Evolutionary conservation across 768 basidiomycete genomes (phyloP), one percentile per base, ranked within the genome.

Genomic region (Pisolithus microcarpus): DNA sequence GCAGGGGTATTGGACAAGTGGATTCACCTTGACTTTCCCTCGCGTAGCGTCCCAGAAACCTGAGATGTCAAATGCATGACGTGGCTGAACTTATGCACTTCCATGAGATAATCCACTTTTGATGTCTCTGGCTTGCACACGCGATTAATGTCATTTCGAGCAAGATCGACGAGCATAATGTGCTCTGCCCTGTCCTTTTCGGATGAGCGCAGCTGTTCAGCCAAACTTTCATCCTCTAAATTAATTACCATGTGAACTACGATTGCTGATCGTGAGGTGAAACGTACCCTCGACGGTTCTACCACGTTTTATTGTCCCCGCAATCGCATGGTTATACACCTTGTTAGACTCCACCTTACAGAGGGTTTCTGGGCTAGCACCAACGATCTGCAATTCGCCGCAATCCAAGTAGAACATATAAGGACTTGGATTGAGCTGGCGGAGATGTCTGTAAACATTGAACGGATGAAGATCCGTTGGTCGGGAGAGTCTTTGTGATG

Each of bases 371-470:
- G 96, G 96, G 59, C 91, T 95, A 2, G 96, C 96, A 10, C 96
- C 96, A n/a, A 98, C 93, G 34, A 99, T 76, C 67, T 97, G 93
- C 10, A 95, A 64, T 50, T 91, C 91, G 5, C 90, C 89, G 58
- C 92, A 95, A 60, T 98, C 90, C 59, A 99, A 67, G 65, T 93
- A 99, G 70, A 94, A 99, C 94, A 96, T 97, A 70, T 99, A 98
- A 15, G 96, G 96, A 49, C 91, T 95, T 1, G 96, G 96, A 61
- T 99, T 99, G 54, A 97, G 80, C 61, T 94, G 85, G 42, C 96
- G 85, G 42, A 99, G 76, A 49, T 91, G 88, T 46, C 96, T 77
- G 64, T 98, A 99, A 7, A 86, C 92, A 71, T 98, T 99, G 76
- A 99, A 99, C 1, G 96, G 95, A 65, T 98, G 92, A 18, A 99